Evolutionary conservation across 345 rosid species (phyloP).

Genomic region (Acer saccharum): DNA sequence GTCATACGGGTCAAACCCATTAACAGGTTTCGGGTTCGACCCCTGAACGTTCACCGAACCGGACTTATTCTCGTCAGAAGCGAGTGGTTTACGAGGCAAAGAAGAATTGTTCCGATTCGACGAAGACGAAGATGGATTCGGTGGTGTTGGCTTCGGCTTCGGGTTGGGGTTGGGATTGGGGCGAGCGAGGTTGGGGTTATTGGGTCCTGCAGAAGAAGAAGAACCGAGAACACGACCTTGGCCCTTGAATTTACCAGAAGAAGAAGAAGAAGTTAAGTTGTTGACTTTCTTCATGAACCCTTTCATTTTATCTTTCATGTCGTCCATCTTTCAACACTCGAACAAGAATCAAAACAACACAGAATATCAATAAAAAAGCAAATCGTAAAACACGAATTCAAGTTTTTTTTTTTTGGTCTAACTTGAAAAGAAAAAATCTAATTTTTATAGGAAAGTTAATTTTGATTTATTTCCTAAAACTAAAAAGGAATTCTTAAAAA

Average conservation of each 20-base stretch:
- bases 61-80: conserved; percentile 38
- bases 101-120: conserved; percentile 32
- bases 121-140: conserved; percentile 32
- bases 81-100: conserved; percentile 38
- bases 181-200: conserved; percentile 48
- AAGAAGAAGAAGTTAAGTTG: conserved; percentile 55
- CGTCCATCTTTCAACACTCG: conserved; percentile 55
- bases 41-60: conserved; percentile 26
- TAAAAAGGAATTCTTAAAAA: too few relatives aligned
- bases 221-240: conserved; percentile 84
- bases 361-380: too few relatives aligned
- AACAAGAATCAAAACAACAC: neutral
- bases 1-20: conserved; percentile 73
- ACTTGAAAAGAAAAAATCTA: too few relatives aligned
- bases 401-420: too few relatives aligned
- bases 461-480: too few relatives aligned
- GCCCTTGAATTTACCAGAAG: conserved; percentile 89
- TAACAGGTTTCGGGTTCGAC: conserved; percentile 36
- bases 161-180: conserved; percentile 38
- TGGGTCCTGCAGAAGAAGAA: conserved; percentile 48
- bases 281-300: conserved; percentile 92
- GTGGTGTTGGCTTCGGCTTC: conserved; percentile 26
- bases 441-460: too few relatives aligned
- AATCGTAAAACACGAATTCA: neutral
- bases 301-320: conserved; percentile 80